Evolutionary conservation across 257 asterid species (phyloP), one percentile per base, ranked within the genome.

Genomic region (Euphrasia confusa): DNA sequence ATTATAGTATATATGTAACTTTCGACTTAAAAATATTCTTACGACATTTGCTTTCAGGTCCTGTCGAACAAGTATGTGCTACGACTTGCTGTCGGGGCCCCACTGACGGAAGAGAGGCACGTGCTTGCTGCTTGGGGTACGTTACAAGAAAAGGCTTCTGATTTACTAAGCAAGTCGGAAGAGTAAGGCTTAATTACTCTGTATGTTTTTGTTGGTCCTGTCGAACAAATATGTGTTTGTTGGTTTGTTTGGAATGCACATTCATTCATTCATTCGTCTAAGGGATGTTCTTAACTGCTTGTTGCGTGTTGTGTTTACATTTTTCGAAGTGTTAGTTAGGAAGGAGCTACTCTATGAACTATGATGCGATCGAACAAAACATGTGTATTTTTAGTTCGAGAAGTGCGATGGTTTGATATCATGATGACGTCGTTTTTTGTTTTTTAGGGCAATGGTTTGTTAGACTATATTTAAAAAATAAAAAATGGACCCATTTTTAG

Each of bases 91-190:
- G 81, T 90, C 14, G 96, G 97, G 63, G 95, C 93, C 24, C 93
- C 97, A 14, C 67, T 90, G 74, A 90, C 97, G 2, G 95, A 90
- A 75, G 86, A 83, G 77, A 83, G 82, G 61, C 97, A 90, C 63
- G 74, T 90, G 9, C 13, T 83, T 69, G 77, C 84, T 63, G 95
- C 95, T 45, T 87, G 96, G 97, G 68, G 74, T 48, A 75, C 78
- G 42, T 69, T 90, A 37, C 96, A 87, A 60, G 88, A 84, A 48
- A 82, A 77, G 69, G 97, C 95, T 67, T 71, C 86, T 60, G 59
- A 56, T 17, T 58, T 88, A 65, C 64, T 79, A 30, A 71, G 48
- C 15, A 53, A 30, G 44, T 50, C 60, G 49, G 47, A 61, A 17
- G 48, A 60, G 32, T 66, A 39, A 58, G 66, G 15, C 40, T 30